A percentile compares a stretch with the other conserved stretches of the same genome.
These are phyloP conservation scores for Sedum album DNA, from an alignment of 164 flowering plant species.

Conservation along the genomic window DNA sequence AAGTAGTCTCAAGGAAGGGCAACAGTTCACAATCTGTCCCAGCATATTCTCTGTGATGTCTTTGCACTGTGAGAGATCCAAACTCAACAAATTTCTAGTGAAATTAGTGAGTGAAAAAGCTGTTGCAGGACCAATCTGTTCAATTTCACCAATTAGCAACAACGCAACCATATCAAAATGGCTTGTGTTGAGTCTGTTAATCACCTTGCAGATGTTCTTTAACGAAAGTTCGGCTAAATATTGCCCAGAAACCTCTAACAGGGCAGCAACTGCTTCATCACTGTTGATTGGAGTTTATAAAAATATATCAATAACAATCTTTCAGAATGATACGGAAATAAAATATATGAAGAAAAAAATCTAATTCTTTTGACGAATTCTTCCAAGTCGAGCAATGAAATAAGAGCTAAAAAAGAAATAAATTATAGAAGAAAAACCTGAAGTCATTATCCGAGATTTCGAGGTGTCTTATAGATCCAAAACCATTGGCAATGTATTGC, in stretches of 20 bases:
- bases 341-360: not conserved
- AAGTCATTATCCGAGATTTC: constrained; percentile 2
- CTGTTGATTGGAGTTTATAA: not conserved
- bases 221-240: not conserved
- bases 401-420: not conserved
- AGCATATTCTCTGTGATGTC: constrained; percentile 5
- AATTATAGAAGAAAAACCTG: not conserved
- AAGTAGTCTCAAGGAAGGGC: not conserved
- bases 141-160: constrained; percentile 1
- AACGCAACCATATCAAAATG: not conserved
- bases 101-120: not conserved
- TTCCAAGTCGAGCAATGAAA: no score
- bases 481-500: not conserved
- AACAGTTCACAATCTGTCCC: not conserved
- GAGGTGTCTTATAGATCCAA: not conserved
- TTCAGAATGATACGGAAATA: not conserved
- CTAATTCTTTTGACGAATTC: no score
- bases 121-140: constrained; percentile 1
- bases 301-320: not conserved
- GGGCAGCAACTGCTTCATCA: constrained; percentile 7
- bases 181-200: not conserved
- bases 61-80: not conserved
- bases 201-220: not conserved
- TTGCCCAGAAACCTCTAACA: not conserved
- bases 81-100: not conserved